Conservation (phyloP, 139 green algal genomes). For the Chlorella sp. region DNA sequence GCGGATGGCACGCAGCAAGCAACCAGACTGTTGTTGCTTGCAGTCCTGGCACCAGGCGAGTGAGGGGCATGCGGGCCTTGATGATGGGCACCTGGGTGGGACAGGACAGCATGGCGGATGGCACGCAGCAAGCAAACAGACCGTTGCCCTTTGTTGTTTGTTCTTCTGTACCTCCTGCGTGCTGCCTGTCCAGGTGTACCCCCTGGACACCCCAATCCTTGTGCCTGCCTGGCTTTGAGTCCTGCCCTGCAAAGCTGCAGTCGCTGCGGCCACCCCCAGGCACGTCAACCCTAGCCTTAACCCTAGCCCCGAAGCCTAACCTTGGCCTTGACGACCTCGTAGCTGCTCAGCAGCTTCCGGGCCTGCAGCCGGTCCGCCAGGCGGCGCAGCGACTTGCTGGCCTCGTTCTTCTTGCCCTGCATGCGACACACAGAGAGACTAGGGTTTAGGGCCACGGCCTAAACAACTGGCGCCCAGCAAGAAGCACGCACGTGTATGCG, state of each 20-base stretch:
- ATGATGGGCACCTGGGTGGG: slow-evolving; percentile 62
- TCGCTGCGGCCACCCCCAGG: not conserved
- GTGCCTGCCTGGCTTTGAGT: not conserved
- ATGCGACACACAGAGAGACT: too few relatives aligned
- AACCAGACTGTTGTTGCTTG: too few relatives aligned
- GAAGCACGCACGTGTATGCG: too few relatives aligned
- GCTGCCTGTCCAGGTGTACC: not conserved
- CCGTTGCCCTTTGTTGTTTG: too few relatives aligned
- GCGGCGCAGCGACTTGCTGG: not conserved
- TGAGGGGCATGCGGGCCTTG: slow-evolving; percentile 39
- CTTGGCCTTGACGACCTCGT: not conserved
- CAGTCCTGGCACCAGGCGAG: too few relatives aligned
- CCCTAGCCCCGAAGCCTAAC: too few relatives aligned
- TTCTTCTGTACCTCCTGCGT: too few relatives aligned
- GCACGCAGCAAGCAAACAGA: too few relatives aligned
- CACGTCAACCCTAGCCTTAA: not conserved
- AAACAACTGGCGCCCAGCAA: too few relatives aligned
- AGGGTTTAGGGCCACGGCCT: too few relatives aligned
- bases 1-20: too few relatives aligned
- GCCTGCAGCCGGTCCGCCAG: not conserved
- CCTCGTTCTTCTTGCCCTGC: not conserved
- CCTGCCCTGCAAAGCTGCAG: not conserved
- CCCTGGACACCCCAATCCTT: not conserved
- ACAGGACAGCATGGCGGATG: not conserved
- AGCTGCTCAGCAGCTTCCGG: not conserved